Evolutionary conservation across 148 eudicot species (phyloP).

Genomic region (Chenopodium suecicum): DNA sequence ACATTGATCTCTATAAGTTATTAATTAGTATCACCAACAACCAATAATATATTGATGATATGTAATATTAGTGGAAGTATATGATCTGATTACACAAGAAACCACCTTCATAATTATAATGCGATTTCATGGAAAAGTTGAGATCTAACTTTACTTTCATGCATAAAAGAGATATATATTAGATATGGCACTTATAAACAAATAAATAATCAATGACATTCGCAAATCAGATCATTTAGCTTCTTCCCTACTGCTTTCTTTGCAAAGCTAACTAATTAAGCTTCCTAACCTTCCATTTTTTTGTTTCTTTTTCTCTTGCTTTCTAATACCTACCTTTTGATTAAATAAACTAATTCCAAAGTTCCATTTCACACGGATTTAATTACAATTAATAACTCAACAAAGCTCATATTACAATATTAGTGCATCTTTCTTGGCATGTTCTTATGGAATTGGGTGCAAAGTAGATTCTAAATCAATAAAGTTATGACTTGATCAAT

Average conservation of each 20-base stretch:
- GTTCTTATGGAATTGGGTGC: conserved; percentile 14
- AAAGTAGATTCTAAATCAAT: conserved; percentile 14
- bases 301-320: not conserved
- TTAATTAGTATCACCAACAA: not conserved
- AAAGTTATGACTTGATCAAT: not conserved
- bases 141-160: not conserved
- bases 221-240: not conserved
- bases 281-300: not conserved
- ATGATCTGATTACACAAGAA: not conserved
- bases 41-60: not conserved
- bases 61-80: not conserved
- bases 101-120: no score
- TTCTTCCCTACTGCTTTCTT: not conserved
- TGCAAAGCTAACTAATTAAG: conserved; percentile 3
- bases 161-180: not conserved
- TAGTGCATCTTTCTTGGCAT: conserved; percentile 19
- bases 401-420: not conserved
- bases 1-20: not conserved
- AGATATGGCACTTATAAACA: not conserved
- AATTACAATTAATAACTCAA: conserved; percentile 1
- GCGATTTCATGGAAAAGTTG: conserved; percentile 8
- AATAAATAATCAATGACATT: conserved; percentile 1
- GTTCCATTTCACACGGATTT: conserved; percentile 14
- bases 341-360: not conserved
- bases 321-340: not conserved